These are phyloP conservation scores for Hypocrella siamensis DNA, from an alignment of 2,329 filamentous ascomycete genomes.

Conservation along the genomic window DNA sequence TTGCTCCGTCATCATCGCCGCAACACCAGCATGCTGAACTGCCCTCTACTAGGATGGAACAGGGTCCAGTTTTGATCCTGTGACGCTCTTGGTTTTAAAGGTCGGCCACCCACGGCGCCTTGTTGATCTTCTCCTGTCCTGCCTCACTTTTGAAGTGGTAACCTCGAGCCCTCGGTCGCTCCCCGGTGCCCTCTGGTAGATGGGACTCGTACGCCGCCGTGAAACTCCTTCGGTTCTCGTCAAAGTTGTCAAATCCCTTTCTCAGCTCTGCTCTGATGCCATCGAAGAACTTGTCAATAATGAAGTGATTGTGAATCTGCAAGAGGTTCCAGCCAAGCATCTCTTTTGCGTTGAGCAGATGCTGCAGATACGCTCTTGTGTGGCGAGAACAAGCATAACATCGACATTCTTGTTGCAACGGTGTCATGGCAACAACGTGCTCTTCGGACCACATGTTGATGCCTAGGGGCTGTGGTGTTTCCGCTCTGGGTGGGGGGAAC, in stretches of 20 bases:
- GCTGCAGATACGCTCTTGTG: constrained; percentile 75
- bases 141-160: constrained; percentile 67
- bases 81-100: background rate
- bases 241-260: constrained; percentile 42
- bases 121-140: constrained; percentile 51
- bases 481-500: constrained; percentile 38
- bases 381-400: constrained; percentile 79
- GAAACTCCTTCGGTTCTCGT: constrained; percentile 29
- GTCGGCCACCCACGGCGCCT: constrained; percentile 42
- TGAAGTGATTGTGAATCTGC: constrained; percentile 77
- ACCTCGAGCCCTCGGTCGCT: constrained; percentile 64
- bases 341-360: constrained; percentile 78
- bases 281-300: constrained; percentile 58
- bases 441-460: constrained; percentile 58
- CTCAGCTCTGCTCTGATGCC: constrained; percentile 50
- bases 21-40: background rate
- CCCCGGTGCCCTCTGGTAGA: constrained; percentile 58
- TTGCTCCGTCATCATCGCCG: no score
- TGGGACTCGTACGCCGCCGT: constrained; percentile 45
- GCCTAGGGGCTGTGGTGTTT: constrained; percentile 38
- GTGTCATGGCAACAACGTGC: constrained; percentile 45
- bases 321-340: constrained; percentile 93
- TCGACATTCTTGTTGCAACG: constrained; percentile 47
- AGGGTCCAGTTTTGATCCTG: no score
- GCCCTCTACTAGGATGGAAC: no score